Base-by-base conservation (phyloP, 495 filamentous ascomycete genomes). In the Corynascus novoguineensis region DNA sequence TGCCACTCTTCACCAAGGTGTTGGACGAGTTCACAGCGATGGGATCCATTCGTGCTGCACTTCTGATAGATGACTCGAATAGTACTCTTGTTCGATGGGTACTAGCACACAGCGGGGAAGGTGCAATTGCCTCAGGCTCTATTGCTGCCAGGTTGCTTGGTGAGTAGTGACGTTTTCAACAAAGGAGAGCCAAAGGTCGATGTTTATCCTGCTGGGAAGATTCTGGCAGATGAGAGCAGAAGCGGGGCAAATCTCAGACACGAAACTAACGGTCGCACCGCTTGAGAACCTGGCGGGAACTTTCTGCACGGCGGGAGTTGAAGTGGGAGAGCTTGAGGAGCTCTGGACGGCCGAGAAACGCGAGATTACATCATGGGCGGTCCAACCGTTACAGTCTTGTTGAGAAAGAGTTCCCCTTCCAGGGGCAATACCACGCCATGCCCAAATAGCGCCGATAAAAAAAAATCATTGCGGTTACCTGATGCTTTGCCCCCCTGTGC, bases 11-110 rank as follows among this genome's bases (percentile, higher is more conserved):
- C 28, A 57, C 69, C 50, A 75, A 60, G 47, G 65, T 60, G 52
- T 75, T 75, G 49, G 75, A 69, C 17, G 73, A 73, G 29, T 71
- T 70, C 15, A 71, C 65, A 32, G 67, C 63, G 38, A 71, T 51
- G 21, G 63, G 41, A 34, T 68, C 62, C 75, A 78, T 78, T 7
- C 27, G 50, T 14, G 32, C 6, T 21, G 51, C 14, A 37, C 2
- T 11, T 35, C n/a, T n/a, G n/a, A n/a, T n/a, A n/a, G n/a, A n/a
- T n/a, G n/a, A n/a, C n/a, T n/a, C n/a, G n/a, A n/a, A n/a, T n/a
- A n/a, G n/a, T n/a, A n/a, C n/a, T n/a, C n/a, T n/a, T n/a, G n/a
- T n/a, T n/a, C n/a, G n/a, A n/a, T n/a, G n/a, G n/a, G n/a, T n/a
- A n/a, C n/a, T n/a, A n/a, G n/a, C n/a, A n/a, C n/a, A n/a, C n/a